Conservation (phyloP, 352 stramenopile genomes). For the Phytophthora hybrid region DNA sequence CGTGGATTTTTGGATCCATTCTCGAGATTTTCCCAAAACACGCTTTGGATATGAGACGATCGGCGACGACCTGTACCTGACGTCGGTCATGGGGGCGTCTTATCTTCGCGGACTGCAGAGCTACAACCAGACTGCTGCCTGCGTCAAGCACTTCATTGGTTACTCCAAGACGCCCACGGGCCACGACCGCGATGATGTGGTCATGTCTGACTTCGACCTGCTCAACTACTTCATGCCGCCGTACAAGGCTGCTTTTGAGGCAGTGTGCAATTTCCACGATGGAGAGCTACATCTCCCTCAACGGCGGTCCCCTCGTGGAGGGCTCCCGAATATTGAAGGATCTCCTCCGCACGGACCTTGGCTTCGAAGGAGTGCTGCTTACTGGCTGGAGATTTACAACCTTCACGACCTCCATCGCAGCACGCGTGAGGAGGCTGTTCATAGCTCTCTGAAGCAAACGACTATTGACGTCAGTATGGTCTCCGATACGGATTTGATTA, state of each 20-base stretch:
- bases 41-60: constrained; percentile 94
- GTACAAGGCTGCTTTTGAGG: constrained; percentile 73
- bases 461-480: constrained; percentile 93
- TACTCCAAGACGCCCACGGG: constrained; percentile 58
- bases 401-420: constrained; percentile 59
- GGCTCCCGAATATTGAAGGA: constrained; percentile 74
- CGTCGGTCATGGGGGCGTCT: constrained; percentile 69
- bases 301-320: constrained; percentile 84
- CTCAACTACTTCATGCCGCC: constrained; percentile 84
- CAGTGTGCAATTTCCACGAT: constrained; percentile 83
- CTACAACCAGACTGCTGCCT: constrained; percentile 67
- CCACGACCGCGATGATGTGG: constrained; percentile 19
- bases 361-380: constrained; percentile 86
- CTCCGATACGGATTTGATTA: constrained; percentile 50
- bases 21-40: constrained; percentile 81
- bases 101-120: constrained; percentile 83
- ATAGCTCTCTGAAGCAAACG: constrained; percentile 69
- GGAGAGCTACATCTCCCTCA: constrained; percentile 93
- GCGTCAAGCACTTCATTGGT: constrained; percentile 88
- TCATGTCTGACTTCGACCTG: constrained; percentile 58
- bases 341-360: constrained; percentile 76
- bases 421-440: constrained; percentile 56
- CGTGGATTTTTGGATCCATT: constrained; percentile 91
- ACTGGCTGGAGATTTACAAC: constrained; percentile 93
- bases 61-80: constrained; percentile 90